A percentile compares a stretch with the other conserved stretches of the same genome.
Conservation (phyloP, 108 stramenopile species). For the Schizochytrium sp. region DNA sequence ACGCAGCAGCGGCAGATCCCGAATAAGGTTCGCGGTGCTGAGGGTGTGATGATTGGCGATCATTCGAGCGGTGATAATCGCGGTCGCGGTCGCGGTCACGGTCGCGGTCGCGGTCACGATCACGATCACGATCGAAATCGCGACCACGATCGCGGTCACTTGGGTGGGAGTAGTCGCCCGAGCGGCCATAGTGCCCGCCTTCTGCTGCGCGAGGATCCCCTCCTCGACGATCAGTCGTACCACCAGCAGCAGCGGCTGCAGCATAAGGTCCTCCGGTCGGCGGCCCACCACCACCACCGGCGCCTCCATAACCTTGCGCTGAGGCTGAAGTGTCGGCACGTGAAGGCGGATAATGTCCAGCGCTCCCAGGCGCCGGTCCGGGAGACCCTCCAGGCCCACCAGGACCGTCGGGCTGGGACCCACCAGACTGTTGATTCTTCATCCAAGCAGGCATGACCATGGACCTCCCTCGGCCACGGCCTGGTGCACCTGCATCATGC, state of each 20-base stretch:
- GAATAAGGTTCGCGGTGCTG: neutral
- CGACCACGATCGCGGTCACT: too few relatives aligned
- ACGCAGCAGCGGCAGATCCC: neutral
- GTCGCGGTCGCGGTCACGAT: neutral
- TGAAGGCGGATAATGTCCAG: neutral
- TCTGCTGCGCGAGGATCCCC: too few relatives aligned
- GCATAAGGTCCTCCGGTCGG: neutral
- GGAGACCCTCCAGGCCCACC: neutral
- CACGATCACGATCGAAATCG: too few relatives aligned
- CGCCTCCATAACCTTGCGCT: too few relatives aligned
- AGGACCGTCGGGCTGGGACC: neutral
- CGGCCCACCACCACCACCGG: neutral
- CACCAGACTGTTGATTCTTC: neutral
- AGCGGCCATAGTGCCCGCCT: too few relatives aligned
- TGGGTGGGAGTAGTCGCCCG: too few relatives aligned
- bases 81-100: neutral
- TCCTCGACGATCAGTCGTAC: neutral
- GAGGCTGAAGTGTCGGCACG: neutral
- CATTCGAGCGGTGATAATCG: neutral
- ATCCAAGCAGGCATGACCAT: conserved; percentile 10
- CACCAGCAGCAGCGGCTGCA: neutral
- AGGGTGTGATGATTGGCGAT: neutral
- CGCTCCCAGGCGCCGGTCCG: neutral
- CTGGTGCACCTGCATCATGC: neutral
- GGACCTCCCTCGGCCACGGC: neutral